These are phyloP conservation scores for Suillus bovinus DNA, from an alignment of 768 basidiomycete species.

Conservation along the genomic window DNA sequence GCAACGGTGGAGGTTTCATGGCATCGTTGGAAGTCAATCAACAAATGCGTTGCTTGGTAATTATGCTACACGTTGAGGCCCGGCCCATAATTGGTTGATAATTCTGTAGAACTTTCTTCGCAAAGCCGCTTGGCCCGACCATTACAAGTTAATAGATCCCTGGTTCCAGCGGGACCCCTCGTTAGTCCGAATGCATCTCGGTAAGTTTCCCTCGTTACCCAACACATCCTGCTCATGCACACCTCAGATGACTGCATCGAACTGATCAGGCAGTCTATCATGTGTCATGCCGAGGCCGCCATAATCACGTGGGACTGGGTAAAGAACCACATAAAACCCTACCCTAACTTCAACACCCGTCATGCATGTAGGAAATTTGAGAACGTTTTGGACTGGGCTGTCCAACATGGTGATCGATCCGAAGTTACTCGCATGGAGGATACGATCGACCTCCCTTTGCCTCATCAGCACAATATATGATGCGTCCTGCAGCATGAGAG, in stretches of 20 bases:
- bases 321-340: background rate
- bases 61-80: background rate
- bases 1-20: constrained; percentile 15
- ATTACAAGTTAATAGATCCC: constrained; percentile 11
- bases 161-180: constrained; percentile 8
- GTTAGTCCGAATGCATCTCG: constrained; percentile 8
- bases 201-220: background rate
- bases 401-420: background rate
- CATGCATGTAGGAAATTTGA: constrained; percentile 6
- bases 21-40: constrained; percentile 14
- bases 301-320: constrained; percentile 13
- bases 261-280: constrained; percentile 7
- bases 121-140: constrained; percentile 12
- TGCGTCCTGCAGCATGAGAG: background rate
- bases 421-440: background rate
- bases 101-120: constrained; percentile 12
- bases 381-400: background rate
- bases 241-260: constrained; percentile 13
- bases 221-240: background rate
- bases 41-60: constrained; percentile 14
- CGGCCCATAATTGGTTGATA: background rate
- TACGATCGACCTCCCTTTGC: background rate
- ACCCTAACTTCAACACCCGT: constrained; percentile 4
- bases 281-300: background rate
- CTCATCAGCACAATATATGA: background rate